Conservation (phyloP, 371 early-diverging fungal species). For the Entomophthora muscae region DNA sequence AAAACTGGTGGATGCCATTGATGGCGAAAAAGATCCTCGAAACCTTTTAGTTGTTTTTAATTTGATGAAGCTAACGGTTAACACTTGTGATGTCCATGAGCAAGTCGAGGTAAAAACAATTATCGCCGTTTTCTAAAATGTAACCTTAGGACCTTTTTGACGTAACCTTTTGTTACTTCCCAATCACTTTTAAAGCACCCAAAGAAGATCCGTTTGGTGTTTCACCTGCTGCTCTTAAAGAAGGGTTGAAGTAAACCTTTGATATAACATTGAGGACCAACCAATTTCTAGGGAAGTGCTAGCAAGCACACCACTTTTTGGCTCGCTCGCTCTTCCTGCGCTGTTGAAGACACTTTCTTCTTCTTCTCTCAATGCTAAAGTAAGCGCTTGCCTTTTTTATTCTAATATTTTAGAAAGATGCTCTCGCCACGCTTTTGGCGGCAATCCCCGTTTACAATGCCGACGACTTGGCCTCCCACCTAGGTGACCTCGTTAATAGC, state of each 20-base stretch:
- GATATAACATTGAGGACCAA: neutral
- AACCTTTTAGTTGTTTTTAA: constrained; percentile 76
- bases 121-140: neutral
- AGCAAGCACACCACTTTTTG: constrained; percentile 52
- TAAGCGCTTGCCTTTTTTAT: constrained; percentile 13
- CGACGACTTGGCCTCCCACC: constrained; percentile 29
- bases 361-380: constrained; percentile 72
- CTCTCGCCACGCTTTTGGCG: constrained; percentile 63
- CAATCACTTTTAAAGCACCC: constrained; percentile 91
- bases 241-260: constrained; percentile 33
- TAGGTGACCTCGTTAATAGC: constrained; percentile 42
- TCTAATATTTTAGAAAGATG: constrained; percentile 39
- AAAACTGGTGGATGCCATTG: constrained; percentile 74
- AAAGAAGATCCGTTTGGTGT: constrained; percentile 87
- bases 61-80: constrained; percentile 37
- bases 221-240: constrained; percentile 76
- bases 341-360: constrained; percentile 79
- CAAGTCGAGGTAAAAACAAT: constrained; percentile 40
- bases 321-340: constrained; percentile 60
- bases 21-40: constrained; percentile 97
- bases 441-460: constrained; percentile 62
- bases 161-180: constrained; percentile 93
- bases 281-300: constrained; percentile 30
- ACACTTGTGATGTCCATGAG: constrained; percentile 49
- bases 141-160: constrained; percentile 70